Evolutionary conservation across 2,329 filamentous ascomycete species (phyloP).

Genomic region (Botrytis byssoidea): DNA sequence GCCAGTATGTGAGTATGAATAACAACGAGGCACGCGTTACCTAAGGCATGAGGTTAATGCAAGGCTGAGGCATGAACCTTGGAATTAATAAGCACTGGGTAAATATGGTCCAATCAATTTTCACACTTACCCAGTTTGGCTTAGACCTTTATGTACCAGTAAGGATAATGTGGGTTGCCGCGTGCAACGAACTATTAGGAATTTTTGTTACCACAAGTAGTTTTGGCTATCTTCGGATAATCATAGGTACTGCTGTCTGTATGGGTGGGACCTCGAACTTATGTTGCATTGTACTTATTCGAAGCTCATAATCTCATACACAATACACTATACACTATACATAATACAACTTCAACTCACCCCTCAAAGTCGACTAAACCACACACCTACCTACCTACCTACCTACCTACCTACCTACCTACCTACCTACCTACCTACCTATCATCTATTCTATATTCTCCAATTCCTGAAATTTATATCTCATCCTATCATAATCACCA

Average conservation of each 20-base stretch:
- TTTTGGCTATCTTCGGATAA: not conserved
- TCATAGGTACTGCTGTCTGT: not conserved
- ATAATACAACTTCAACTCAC: not conserved
- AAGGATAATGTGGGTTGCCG: conserved; percentile 6
- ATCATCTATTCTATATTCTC: not conserved
- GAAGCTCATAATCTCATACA: not conserved
- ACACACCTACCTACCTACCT: not conserved
- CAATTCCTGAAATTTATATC: not conserved
- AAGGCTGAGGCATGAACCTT: not conserved
- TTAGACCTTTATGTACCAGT: not conserved
- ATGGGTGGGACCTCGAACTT: not conserved
- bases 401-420: not conserved
- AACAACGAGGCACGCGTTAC: not conserved
- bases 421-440: not conserved
- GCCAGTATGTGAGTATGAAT: not conserved
- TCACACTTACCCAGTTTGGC: not conserved
- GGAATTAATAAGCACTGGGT: not conserved
- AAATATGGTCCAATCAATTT: not conserved
- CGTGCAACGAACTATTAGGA: not conserved
- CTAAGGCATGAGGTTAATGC: not conserved
- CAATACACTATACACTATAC: not conserved
- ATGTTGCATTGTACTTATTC: not conserved
- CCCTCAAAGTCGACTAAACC: not conserved
- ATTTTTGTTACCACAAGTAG: not conserved
- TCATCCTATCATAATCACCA: not conserved